Base-by-base conservation (phyloP, 306 rosid genomes). In the Prunus campanulata region DNA sequence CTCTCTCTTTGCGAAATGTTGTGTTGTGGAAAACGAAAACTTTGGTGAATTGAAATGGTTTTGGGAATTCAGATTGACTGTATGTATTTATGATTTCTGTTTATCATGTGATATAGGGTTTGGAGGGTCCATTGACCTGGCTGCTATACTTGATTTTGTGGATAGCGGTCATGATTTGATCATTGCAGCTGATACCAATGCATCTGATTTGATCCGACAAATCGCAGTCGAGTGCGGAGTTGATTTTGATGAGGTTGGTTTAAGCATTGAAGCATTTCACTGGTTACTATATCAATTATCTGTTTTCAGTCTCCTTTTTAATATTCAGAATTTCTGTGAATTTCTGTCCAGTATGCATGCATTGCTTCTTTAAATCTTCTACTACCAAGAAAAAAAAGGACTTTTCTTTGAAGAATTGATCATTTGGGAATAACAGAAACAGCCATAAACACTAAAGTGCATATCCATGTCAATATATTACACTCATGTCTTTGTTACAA, bases 81-180 rank as follows among this genome's bases (percentile, higher is more conserved):
- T 12, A 9, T 42, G 61, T 20, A 14, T 27, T 59, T 50, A 11
- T 12, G 27, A 4, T 27, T 68, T 48, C 20, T 77, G 11, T 49
- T 66, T 69, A 20, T 64, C 48, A 22, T 50, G 59, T 30, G 18
- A 11, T 84, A n/a, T 77, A 95, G 99, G 99, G 66, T 88, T 95
- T 75, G 99, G 97, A 76, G 99, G 97, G 70, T 89, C 99, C 62
- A 64, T 95, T 68, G 97, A 95, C 42, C 80, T 84, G 32, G 93
- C 96, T 76, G 88, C 91, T 20, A 84, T 95, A 76, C 79, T 95
- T 83, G 96, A 92, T 83, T 95, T 95, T 70, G 97, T 95, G 67
- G 99, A 95, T 81, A 88, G 97, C 22, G 99, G 99, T 25, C 99
- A 88, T 70, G 99, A 95, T 88, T 89, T 95, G 81, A 86, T 92